Base-by-base conservation (phyloP, 2,329 filamentous ascomycete genomes). In the Cercospora janseana region DNA sequence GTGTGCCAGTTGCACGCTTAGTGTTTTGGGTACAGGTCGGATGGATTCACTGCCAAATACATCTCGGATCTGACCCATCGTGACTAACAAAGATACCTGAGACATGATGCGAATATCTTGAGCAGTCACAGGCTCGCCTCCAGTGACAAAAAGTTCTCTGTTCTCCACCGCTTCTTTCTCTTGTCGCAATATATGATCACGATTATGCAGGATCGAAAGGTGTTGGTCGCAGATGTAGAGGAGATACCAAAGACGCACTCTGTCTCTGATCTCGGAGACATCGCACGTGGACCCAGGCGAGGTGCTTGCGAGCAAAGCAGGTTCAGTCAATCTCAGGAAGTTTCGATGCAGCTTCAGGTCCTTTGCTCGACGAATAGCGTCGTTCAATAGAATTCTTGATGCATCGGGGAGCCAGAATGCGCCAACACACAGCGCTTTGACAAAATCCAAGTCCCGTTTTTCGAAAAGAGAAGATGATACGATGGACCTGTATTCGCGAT, bases 201-300 rank as follows among this genome's bases (percentile, higher is more conserved):
- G 71, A 2, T 79, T 79, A 46, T 84, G 83, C 0, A 82, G 68
- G 16, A 82, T 83, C 13, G 79, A 80, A 21, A 84, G 79, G 62
- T 85, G 82, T 54, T 83, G 81, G 59, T 85, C 82, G 59, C 81
- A 84, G 1, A 83, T 79, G 58, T 84, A 85, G 0, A 83, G 66
- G 26, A 82, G 63, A 62, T 82, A 84, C 81, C 81, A 84, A 9
- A 84, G 65, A 15, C 81, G 72, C 3, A 81, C 74, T 27, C 76
- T 75, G 50, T 82, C 79, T 49, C 73, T 71, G 0, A 72, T 72
- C 34, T 78, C 48, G 15, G 34, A 20, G 10, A 37, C 31, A n/a
- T 23, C 26, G 13, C 10, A 73, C 9, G 72, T 68, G 9, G 65
- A 24, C 6, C 23, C 26, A 8, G 13, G 26, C 29, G 46, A 40